Evolutionary conservation across 2,329 filamentous ascomycete genomes (phyloP).

Genomic region (Aspergillus texensis): DNA sequence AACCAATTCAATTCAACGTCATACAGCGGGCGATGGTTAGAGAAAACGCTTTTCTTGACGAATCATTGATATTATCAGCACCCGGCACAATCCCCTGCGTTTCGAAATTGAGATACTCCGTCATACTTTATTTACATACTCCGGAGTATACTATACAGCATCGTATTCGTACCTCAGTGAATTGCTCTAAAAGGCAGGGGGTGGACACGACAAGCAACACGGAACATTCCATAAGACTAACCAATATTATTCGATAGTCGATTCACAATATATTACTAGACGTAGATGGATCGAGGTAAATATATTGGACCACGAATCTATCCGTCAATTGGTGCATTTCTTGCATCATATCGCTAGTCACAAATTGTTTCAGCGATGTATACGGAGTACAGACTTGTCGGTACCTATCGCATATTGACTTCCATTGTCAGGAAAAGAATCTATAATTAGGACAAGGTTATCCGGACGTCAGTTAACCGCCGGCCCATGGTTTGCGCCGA

Average conservation of each 20-base stretch:
- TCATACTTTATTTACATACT: background rate
- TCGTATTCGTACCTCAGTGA: conserved; percentile 6
- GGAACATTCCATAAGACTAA: background rate
- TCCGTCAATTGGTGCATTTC: background rate
- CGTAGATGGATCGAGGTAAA: background rate
- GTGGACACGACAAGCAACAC: background rate
- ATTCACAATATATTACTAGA: background rate
- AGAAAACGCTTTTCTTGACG: background rate
- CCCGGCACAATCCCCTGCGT: conserved; percentile 5
- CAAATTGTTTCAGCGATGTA: background rate
- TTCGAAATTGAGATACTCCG: conserved; percentile 5
- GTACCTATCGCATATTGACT: background rate
- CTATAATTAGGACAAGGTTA: conserved; percentile 8
- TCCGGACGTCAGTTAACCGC: conserved; percentile 2
- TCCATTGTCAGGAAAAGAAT: background rate
- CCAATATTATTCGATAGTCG: background rate
- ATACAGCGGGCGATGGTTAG: background rate
- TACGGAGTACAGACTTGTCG: background rate
- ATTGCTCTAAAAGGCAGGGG: background rate
- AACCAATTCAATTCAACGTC: background rate
- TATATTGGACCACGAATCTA: background rate
- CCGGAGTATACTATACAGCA: too few species aligned
- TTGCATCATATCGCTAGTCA: background rate
- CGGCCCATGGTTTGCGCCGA: background rate
- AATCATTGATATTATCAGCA: background rate